Conservation (phyloP, 2,329 filamentous ascomycete species). For the Neonectria ditissima region DNA sequence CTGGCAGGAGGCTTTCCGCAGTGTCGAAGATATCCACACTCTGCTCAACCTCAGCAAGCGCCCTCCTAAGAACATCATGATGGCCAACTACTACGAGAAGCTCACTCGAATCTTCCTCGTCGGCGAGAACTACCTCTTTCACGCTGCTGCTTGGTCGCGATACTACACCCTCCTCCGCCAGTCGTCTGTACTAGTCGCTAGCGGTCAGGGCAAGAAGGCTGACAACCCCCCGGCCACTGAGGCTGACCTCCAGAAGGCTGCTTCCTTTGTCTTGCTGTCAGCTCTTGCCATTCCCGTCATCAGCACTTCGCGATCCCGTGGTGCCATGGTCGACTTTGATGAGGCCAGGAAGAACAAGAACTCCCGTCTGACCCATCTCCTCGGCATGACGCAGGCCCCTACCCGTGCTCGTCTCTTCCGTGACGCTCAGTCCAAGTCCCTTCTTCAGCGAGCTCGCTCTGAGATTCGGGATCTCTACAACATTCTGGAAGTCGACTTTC, state of each 20-base stretch:
- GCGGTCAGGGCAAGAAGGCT: conserved; percentile 89
- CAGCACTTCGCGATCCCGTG: conserved; percentile 95
- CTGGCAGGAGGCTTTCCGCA: conserved; percentile 99
- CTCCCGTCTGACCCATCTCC: conserved; percentile 92
- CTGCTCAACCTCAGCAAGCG: conserved; percentile 98
- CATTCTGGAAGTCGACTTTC: conserved; percentile 99
- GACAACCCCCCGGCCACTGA: conserved; percentile 93
- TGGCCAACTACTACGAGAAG: conserved; percentile 99
- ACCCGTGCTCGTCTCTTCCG: conserved; percentile 93
- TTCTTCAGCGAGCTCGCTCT: conserved; percentile 90
- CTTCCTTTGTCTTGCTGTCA: conserved; percentile 94
- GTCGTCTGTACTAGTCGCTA: conserved; percentile 84
- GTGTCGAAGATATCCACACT: conserved; percentile 98
- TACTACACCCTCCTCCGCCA: conserved; percentile 97
- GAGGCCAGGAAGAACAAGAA: conserved; percentile 99
- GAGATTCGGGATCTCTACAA: conserved; percentile 98
- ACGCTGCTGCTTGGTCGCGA: conserved; percentile 95
- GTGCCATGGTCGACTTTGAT: conserved; percentile 95
- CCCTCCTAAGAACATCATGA: conserved; percentile 98
- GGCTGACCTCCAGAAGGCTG: conserved; percentile 90
- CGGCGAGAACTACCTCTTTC: conserved; percentile 99
- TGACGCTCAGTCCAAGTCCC: conserved; percentile 93
- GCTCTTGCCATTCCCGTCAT: conserved; percentile 99
- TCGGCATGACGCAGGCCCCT: conserved; percentile 91
- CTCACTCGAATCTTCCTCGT: conserved; percentile 98